Base-by-base conservation (phyloP, 2,329 filamentous ascomycete genomes). In the Taxawa tesnikishii region DNA sequence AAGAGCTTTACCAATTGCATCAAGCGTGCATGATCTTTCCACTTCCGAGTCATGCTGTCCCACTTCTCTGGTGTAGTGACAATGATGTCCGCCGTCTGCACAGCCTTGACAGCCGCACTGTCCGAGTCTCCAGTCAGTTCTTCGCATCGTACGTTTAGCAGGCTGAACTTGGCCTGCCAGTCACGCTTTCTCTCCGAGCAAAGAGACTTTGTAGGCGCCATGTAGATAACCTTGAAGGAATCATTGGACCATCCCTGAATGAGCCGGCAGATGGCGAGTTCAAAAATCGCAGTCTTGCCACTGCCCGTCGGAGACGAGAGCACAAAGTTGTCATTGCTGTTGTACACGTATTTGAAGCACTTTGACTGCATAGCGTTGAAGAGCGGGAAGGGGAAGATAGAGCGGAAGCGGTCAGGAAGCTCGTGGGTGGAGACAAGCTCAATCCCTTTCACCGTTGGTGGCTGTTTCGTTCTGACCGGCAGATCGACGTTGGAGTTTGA, bases 51-150 rank as follows among this genome's bases (percentile, higher is more conserved):
- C 51, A 90, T 77, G 38, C 82, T 88, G 49, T 93, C 83, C 83
- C 83, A 92, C 48, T 92, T 92, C 54, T 93, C 83, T 0, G 84
- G 83, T 0, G 83, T 93, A 0, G 84, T 90, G 39, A 92, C 69
- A 42, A 93, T 88, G 40, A 93, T 82, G 28, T 76, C 77, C 3
- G 83, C 83, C 43, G 66, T 73, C 38, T 83, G 76, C 5, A 88
- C 78, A 33, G 68, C 72, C 14, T 65, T 65, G 37, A 85, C 63
- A 42, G 87, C 75, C 4, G 60, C 56, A 31, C 69, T 63, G 23
- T 81, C 76, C 0, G 81, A 87, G 48, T 92, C 84, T 1, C 84
- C 83, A 3, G 84, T 93, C 36, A 92, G 65, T 50, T 90, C 83
- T 3, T 76, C 75, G 49, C 79, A 83, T 36, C 70, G 63, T 10